phyloP scores from a whole-genome alignment of 1,284 basidiomycete genomes.

The Meira nashicola region DNA sequence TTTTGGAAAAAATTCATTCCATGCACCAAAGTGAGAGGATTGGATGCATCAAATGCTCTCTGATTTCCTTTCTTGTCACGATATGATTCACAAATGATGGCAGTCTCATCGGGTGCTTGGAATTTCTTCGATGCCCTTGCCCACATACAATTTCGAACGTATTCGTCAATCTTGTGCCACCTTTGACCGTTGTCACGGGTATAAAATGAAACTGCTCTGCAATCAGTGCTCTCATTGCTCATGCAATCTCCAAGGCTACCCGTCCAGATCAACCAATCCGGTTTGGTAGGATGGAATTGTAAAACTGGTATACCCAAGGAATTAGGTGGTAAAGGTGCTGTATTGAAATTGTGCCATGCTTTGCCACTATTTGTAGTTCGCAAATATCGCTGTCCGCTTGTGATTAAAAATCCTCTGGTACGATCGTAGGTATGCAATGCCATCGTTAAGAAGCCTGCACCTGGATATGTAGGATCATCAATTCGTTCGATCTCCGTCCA shows the following conservation, averaged over 20 bases:
- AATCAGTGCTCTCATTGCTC: conserved; percentile 33
- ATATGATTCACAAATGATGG: conserved; percentile 90
- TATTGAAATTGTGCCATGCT: conserved; percentile 64
- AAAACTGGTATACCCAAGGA: conserved; percentile 70
- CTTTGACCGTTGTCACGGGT: conserved; percentile 61
- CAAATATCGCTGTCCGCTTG: conserved; percentile 63
- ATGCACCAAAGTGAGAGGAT: conserved; percentile 72
- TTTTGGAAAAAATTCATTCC: conserved; percentile 71
- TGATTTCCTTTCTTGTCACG: conserved; percentile 77
- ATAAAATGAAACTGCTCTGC: conserved; percentile 44
- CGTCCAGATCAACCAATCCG: conserved; percentile 85
- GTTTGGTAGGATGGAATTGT: conserved; percentile 75
- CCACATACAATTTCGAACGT: conserved; percentile 90
- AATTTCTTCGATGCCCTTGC: conserved; percentile 70
- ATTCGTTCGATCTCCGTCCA: conserved; percentile 65
- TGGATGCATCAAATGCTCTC: conserved; percentile 55
- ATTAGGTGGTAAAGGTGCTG: conserved; percentile 70
- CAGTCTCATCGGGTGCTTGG: conserved; percentile 68
- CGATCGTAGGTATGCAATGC: conserved; percentile 74
- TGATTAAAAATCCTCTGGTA: conserved; percentile 86
- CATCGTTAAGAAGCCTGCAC: conserved; percentile 67
- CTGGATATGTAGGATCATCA: conserved; percentile 49
- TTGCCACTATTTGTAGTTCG: conserved; percentile 75
- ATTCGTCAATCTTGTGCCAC: conserved; percentile 76
- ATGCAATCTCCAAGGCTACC: conserved; percentile 67